A percentile compares a stretch with the other conserved stretches of the same genome.
phyloP scores from a whole-genome alignment of 1,284 basidiomycete genomes.

The Trichosporon faecale region DNA sequence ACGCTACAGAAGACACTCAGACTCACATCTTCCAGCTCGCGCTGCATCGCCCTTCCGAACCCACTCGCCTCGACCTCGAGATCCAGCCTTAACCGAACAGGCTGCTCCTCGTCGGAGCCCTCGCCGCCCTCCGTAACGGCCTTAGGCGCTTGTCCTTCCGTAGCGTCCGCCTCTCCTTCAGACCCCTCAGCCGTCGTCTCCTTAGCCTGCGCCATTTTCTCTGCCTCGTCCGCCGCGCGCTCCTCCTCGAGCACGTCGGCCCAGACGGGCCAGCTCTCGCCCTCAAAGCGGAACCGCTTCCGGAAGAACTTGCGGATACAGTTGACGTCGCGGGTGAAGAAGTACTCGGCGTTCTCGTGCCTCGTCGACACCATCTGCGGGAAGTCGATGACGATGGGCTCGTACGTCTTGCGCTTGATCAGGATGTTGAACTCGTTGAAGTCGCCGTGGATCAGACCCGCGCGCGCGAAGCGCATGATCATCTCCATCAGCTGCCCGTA shows the following conservation, averaged over 20 bases:
- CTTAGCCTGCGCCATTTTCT: slow-evolving; percentile 27
- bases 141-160: background rate
- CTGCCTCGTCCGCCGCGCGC: slow-evolving; percentile 18
- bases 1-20: background rate
- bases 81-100: slow-evolving; percentile 65
- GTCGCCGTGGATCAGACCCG: slow-evolving; percentile 95
- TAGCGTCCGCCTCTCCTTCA: slow-evolving; percentile 20
- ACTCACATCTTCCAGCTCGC: slow-evolving; percentile 74
- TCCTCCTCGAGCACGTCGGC: slow-evolving; percentile 60
- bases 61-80: slow-evolving; percentile 88
- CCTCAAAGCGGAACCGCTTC: slow-evolving; percentile 89
- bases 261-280: slow-evolving; percentile 80
- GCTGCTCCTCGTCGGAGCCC: slow-evolving; percentile 24
- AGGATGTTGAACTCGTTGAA: slow-evolving; percentile 99
- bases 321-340: slow-evolving; percentile 97
- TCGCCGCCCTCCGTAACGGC: background rate
- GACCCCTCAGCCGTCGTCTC: slow-evolving; percentile 7
- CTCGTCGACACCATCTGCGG: slow-evolving; percentile 99
- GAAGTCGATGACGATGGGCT: slow-evolving; percentile 95
- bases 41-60: slow-evolving; percentile 77
- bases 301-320: slow-evolving; percentile 93
- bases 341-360: slow-evolving; percentile 96
- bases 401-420: slow-evolving; percentile 67
- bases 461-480: slow-evolving; percentile 87
- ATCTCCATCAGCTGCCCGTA: slow-evolving; percentile 94